These are phyloP conservation scores for Penicillium sp. DNA, from an alignment of 2,329 filamentous ascomycete species.

Conservation along the genomic window DNA sequence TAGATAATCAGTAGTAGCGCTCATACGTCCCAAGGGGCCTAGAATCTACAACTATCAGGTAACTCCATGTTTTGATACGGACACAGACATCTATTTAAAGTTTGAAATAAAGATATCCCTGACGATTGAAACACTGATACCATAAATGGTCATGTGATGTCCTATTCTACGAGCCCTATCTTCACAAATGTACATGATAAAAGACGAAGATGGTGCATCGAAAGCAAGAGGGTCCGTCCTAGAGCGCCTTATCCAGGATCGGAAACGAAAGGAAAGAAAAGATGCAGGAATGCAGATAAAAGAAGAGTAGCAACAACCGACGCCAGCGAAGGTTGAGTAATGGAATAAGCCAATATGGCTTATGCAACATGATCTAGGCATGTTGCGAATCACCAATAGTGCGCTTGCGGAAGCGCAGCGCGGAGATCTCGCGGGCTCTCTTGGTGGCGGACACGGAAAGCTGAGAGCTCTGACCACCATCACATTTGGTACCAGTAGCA, in stretches of 20 bases:
- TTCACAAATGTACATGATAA: slow-evolving; percentile 25
- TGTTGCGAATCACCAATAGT: slow-evolving; percentile 25
- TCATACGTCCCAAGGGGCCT: too few species aligned
- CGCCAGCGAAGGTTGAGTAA: slow-evolving; percentile 23
- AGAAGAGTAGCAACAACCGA: slow-evolving; percentile 6
- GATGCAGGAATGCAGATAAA: background rate
- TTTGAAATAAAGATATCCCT: background rate
- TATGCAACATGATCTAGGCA: slow-evolving; percentile 18
- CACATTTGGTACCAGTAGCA: slow-evolving; percentile 61
- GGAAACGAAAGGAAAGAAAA: slow-evolving; percentile 17
- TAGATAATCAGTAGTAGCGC: too few species aligned
- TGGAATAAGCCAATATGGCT: background rate
- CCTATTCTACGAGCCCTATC: slow-evolving; percentile 9
- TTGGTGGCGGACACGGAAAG: slow-evolving; percentile 30
- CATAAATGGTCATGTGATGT: slow-evolving; percentile 7
- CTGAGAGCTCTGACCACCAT: slow-evolving; percentile 36
- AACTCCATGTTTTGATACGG: too few species aligned
- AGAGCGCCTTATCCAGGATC: background rate
- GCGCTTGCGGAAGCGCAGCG: slow-evolving; percentile 36
- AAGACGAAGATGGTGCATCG: slow-evolving; percentile 14
- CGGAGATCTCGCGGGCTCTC: slow-evolving; percentile 32
- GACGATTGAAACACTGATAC: too few species aligned
- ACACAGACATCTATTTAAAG: background rate
- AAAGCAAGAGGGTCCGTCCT: slow-evolving; percentile 16
- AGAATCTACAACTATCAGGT: too few species aligned